Conservation (phyloP, 371 early-diverging fungal species). For the Mycotypha africana region DNA sequence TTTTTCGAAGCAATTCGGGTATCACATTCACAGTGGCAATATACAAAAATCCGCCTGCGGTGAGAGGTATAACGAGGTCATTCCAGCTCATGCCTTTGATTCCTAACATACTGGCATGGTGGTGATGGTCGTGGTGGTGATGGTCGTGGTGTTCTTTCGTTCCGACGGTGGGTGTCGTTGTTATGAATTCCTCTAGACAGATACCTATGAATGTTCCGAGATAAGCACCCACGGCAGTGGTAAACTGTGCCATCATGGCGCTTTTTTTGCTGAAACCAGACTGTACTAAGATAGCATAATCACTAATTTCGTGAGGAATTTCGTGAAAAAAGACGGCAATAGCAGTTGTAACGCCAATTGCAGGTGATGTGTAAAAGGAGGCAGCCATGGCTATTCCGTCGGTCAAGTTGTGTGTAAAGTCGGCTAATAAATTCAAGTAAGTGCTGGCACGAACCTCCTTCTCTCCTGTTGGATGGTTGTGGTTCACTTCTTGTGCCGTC, state of each 20-base stretch:
- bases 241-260: constrained; percentile 79
- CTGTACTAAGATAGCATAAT: constrained; percentile 85
- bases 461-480: constrained; percentile 3
- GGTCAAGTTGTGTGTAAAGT: constrained; percentile 86
- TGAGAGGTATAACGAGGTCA: constrained; percentile 79
- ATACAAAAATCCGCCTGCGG: constrained; percentile 88
- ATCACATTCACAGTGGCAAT: constrained; percentile 86
- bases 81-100: constrained; percentile 41
- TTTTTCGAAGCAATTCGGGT: constrained; percentile 47
- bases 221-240: constrained; percentile 78
- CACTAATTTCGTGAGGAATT: constrained; percentile 90
- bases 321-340: constrained; percentile 92
- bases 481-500: background rate
- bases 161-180: background rate
- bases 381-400: constrained; percentile 90
- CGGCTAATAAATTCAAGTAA: constrained; percentile 81
- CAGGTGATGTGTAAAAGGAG: constrained; percentile 82
- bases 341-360: constrained; percentile 80
- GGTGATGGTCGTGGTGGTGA: constrained; percentile 19
- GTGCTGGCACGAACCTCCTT: constrained; percentile 52
- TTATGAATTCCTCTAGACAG: constrained; percentile 63
- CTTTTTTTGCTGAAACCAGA: constrained; percentile 72
- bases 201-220: constrained; percentile 80
- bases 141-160: background rate
- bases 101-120: constrained; percentile 21